Conservation (phyloP, 192 early-diverging fungal genomes). For the Globomyces pollinis-pini region DNA sequence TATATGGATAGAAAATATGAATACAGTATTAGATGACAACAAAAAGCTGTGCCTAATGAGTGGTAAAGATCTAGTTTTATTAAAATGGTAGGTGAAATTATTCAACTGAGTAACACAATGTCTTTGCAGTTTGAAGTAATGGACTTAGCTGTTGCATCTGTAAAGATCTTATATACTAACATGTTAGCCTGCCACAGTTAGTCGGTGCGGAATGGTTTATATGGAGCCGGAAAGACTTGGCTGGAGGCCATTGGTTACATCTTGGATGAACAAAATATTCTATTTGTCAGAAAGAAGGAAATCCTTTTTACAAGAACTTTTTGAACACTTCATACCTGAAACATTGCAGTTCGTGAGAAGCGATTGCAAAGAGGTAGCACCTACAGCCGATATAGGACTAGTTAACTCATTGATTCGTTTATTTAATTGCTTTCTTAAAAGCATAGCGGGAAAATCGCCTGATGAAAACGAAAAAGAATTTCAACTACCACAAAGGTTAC, state of each 20-base stretch:
- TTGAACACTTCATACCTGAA: slow-evolving; percentile 37
- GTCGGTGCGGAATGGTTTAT: slow-evolving; percentile 61
- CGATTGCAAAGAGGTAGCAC: slow-evolving; percentile 52
- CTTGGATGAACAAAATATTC: slow-evolving; percentile 40
- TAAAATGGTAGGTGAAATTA: slow-evolving; percentile 58
- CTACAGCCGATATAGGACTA: slow-evolving; percentile 52
- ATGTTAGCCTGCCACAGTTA: slow-evolving; percentile 58
- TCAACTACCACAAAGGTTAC: slow-evolving; percentile 18
- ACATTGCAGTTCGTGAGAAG: slow-evolving; percentile 28
- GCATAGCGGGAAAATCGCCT: slow-evolving; percentile 21
- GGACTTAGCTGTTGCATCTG: slow-evolving; percentile 60
- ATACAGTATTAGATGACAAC: slow-evolving; percentile 58
- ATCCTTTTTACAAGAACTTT: slow-evolving; percentile 27
- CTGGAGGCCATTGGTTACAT: slow-evolving; percentile 43
- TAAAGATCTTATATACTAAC: no score
- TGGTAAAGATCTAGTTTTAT: no score
- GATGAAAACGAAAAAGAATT: slow-evolving; percentile 15
- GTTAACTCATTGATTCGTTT: slow-evolving; percentile 48
- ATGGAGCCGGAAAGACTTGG: slow-evolving; percentile 52
- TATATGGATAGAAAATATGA: slow-evolving; percentile 61
- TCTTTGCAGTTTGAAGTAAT: slow-evolving; percentile 57
- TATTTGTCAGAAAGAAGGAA: slow-evolving; percentile 24
- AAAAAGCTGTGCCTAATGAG: slow-evolving; percentile 57
- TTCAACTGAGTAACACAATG: slow-evolving; percentile 61
- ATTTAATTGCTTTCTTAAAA: slow-evolving; percentile 39